Evolutionary conservation across 441 rosid genomes (phyloP).

Genomic region (Melastoma candidum): DNA sequence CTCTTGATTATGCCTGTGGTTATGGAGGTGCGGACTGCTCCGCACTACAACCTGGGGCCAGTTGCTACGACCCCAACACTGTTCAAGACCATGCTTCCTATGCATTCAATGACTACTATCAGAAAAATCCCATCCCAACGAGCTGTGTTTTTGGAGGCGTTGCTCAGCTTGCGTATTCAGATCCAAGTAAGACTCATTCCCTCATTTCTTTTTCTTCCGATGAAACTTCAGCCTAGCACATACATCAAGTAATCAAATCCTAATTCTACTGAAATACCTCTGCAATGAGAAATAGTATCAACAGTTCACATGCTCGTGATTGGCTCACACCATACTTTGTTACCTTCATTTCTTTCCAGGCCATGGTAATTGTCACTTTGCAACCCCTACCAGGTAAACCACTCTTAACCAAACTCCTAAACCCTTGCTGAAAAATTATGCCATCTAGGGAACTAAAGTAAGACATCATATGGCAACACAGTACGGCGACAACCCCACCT

Average conservation of each 20-base stretch:
- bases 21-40: conserved; percentile 94
- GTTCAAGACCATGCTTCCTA: conserved; percentile 79
- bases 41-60: conserved; percentile 55
- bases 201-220: no score
- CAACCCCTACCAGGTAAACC: conserved; percentile 31
- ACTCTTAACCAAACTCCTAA: background rate
- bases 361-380: conserved; percentile 65
- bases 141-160: conserved; percentile 92
- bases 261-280: no score
- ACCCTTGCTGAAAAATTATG: conserved; percentile 9
- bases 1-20: conserved; percentile 95
- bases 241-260: no score
- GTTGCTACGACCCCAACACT: conserved; percentile 73
- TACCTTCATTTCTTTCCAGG: conserved; percentile 28
- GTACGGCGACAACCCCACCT: no score
- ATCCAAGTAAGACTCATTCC: conserved; percentile 65
- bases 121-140: conserved; percentile 77
- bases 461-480: conserved; percentile 9
- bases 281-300: no score
- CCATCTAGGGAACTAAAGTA: conserved; percentile 6
- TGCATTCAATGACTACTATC: conserved; percentile 95
- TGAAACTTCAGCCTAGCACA: background rate
- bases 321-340: background rate
- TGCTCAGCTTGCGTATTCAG: conserved; percentile 66
- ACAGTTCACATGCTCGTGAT: background rate